Percentiles rank a stretch among this genome's conserved stretches.
phyloP scores from a whole-genome alignment of 139 green algal species.

The Chlamydomonas applanata region DNA sequence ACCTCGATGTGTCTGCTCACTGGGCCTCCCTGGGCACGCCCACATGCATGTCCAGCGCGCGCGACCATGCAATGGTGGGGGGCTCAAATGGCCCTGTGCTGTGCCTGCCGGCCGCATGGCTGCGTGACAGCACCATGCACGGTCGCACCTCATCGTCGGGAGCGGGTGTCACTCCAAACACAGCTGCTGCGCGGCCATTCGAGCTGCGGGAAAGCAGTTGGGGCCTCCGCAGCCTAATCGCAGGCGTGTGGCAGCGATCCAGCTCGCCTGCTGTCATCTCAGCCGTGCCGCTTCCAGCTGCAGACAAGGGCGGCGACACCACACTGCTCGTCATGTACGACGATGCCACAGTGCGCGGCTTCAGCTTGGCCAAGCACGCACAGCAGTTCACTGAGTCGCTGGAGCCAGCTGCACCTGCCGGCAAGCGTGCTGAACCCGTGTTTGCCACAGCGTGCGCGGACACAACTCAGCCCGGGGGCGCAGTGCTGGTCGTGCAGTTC shows the following conservation, averaged over 20 bases:
- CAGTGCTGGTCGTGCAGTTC: slow-evolving; percentile 23
- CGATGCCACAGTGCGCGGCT: slow-evolving; percentile 33
- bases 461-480: background rate
- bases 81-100: slow-evolving; percentile 31
- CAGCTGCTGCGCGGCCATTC: slow-evolving; percentile 8
- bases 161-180: background rate
- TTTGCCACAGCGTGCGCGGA: background rate
- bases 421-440: background rate
- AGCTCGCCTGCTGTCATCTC: slow-evolving; percentile 17
- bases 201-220: slow-evolving; percentile 37
- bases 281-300: background rate
- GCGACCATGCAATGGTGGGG: slow-evolving; percentile 24
- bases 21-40: slow-evolving; percentile 28
- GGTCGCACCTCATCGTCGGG: no score
- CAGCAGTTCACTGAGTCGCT: slow-evolving; percentile 11
- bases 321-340: slow-evolving; percentile 42
- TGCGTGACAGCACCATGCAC: slow-evolving; percentile 1
- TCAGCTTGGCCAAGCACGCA: slow-evolving; percentile 12
- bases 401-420: background rate
- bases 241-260: slow-evolving; percentile 33
- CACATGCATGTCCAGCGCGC: slow-evolving; percentile 24
- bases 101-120: slow-evolving; percentile 14
- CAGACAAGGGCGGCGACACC: background rate
- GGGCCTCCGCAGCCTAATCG: slow-evolving; percentile 35
- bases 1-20: slow-evolving; percentile 22